Percentiles rank a stretch among this genome's conserved stretches.
Evolutionary conservation across 1,139 yeast genomes (phyloP).

Genomic region (Yamadazyma oceani): DNA sequence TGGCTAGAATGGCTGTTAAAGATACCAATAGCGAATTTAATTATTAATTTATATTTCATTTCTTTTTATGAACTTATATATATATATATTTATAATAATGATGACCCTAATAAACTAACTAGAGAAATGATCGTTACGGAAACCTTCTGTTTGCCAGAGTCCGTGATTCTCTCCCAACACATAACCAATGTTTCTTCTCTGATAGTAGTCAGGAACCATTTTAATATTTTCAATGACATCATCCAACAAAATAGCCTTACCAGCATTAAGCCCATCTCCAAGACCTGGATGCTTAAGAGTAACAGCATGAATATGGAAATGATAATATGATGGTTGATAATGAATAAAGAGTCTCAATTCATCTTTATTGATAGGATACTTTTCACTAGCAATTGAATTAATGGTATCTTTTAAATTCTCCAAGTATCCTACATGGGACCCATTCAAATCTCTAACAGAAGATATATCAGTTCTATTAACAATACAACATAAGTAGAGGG

Average conservation of each 20-base stretch:
- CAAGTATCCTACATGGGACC: conserved; percentile 59
- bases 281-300: conserved; percentile 70
- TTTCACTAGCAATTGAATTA: conserved; percentile 45
- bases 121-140: conserved; percentile 13
- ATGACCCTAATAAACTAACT: neutral
- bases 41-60: conserved; percentile 26
- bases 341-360: conserved; percentile 76
- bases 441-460: conserved; percentile 72
- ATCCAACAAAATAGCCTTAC: conserved; percentile 80
- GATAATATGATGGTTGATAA: conserved; percentile 95
- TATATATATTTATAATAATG: conserved; percentile 1
- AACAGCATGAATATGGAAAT: conserved; percentile 91
- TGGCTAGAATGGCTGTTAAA: conserved; percentile 72
- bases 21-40: conserved; percentile 74
- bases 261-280: conserved; percentile 70
- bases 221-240: conserved; percentile 75
- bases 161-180: conserved; percentile 74
- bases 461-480: conserved; percentile 71
- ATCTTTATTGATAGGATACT: conserved; percentile 37
- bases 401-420: conserved; percentile 45
- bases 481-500: conserved; percentile 77
- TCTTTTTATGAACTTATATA: neutral
- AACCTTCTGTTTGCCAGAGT: conserved; percentile 55
- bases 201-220: conserved; percentile 47
- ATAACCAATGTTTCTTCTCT: conserved; percentile 47